phyloP scores from a whole-genome alignment of 371 early-diverging fungal species.

The Rhizopus delemar region DNA sequence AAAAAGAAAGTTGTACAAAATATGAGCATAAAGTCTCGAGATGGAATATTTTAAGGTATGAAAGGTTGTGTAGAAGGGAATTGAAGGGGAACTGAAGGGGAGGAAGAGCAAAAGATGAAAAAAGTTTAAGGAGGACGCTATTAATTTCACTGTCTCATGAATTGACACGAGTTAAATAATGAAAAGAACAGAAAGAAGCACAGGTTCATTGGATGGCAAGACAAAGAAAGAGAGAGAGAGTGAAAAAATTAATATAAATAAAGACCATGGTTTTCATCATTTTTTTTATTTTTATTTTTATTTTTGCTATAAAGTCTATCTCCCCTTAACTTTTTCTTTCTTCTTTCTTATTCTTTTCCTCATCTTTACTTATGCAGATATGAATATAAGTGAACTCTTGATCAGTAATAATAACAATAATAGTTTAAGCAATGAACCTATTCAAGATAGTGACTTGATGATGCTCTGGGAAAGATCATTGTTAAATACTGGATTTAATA shows the following conservation, averaged over 20 bases:
- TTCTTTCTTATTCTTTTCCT: background rate
- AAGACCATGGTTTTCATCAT: background rate
- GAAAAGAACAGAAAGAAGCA: background rate
- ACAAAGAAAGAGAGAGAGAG: background rate
- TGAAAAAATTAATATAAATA: too few relatives aligned
- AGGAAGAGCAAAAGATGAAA: background rate
- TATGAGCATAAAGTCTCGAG: background rate
- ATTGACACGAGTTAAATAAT: constrained; percentile 3
- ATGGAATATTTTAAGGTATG: background rate
- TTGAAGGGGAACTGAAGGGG: background rate
- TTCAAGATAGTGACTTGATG: constrained; percentile 24
- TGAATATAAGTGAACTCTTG: constrained; percentile 22
- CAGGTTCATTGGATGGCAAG: background rate
- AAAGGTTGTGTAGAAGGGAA: background rate
- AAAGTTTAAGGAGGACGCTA: background rate
- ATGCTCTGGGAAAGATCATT: constrained; percentile 30
- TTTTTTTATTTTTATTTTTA: background rate
- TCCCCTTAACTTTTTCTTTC: background rate
- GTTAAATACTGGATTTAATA: constrained; percentile 22
- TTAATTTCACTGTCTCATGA: background rate
- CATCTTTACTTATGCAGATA: constrained; percentile 2
- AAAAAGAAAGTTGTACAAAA: constrained; percentile 3
- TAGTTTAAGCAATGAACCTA: background rate
- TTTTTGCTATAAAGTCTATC: background rate
- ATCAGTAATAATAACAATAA: background rate